phyloP scores from a whole-genome alignment of 306 rosid genomes.

The Acacia crassicarpa region DNA sequence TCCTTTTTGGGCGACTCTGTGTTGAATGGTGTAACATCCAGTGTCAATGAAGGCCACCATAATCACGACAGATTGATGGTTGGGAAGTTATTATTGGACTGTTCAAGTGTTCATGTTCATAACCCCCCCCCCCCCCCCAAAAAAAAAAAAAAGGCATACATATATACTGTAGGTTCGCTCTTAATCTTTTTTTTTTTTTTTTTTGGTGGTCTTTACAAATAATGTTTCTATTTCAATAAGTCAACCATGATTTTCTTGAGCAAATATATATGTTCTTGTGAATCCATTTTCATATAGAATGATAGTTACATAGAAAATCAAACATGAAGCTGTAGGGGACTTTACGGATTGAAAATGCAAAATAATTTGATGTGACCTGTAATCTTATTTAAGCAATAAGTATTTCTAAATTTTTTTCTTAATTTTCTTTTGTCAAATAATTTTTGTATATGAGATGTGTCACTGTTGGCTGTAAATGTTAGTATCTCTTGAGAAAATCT shows the following conservation, averaged over 20 bases:
- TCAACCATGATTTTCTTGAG: neutral
- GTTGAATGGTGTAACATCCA: neutral
- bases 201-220: neutral
- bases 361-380: neutral
- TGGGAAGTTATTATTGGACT: neutral
- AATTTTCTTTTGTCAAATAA: neutral
- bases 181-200: neutral
- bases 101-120: neutral
- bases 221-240: neutral
- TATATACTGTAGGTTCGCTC: neutral
- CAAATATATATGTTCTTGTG: neutral
- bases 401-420: too few species aligned
- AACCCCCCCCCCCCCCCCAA: neutral
- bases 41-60: neutral
- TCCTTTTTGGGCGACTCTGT: neutral
- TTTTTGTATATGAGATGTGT: neutral
- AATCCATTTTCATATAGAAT: neutral
- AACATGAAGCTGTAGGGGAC: neutral
- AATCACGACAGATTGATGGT: neutral
- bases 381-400: neutral
- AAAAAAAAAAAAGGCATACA: neutral
- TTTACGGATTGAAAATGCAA: neutral
- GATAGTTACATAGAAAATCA: neutral
- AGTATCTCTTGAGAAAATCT: conserved; percentile 9
- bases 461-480: neutral